Conservation (phyloP, 495 filamentous ascomycete genomes). For the Neurospora intermedia region DNA sequence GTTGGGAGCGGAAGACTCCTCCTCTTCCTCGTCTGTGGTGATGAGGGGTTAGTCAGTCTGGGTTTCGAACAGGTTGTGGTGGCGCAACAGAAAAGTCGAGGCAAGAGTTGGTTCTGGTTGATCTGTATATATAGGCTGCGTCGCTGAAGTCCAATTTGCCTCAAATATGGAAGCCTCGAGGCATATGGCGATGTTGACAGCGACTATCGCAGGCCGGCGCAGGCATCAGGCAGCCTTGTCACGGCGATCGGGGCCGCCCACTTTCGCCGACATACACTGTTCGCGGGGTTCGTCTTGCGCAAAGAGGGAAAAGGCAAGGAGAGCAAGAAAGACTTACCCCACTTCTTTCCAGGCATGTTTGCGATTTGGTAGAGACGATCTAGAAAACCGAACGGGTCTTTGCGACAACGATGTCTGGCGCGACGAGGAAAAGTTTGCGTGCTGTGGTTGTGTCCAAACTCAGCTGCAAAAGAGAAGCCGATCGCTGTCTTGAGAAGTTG, state of each 20-base stretch:
- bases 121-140: constrained; percentile 2
- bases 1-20: constrained; percentile 51
- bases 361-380: background rate
- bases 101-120: constrained; percentile 4
- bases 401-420: background rate
- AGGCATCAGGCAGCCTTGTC: background rate
- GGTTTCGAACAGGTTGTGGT: background rate
- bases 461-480: background rate
- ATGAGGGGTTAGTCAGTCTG: constrained; percentile 25
- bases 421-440: background rate
- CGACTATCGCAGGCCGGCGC: background rate
- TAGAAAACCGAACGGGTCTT: background rate
- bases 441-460: background rate
- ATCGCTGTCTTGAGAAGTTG: background rate
- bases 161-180: background rate
- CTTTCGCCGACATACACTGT: background rate
- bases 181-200: background rate
- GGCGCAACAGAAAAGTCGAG: constrained; percentile 1
- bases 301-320: constrained; percentile 5
- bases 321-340: constrained; percentile 22
- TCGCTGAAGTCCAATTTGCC: background rate
- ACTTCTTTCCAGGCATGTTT: constrained; percentile 24
- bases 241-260: background rate
- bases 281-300: background rate
- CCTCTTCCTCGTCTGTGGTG: constrained; percentile 40